Conservation (phyloP, 108 stramenopile genomes). For the Nitzschia sp. region DNA sequence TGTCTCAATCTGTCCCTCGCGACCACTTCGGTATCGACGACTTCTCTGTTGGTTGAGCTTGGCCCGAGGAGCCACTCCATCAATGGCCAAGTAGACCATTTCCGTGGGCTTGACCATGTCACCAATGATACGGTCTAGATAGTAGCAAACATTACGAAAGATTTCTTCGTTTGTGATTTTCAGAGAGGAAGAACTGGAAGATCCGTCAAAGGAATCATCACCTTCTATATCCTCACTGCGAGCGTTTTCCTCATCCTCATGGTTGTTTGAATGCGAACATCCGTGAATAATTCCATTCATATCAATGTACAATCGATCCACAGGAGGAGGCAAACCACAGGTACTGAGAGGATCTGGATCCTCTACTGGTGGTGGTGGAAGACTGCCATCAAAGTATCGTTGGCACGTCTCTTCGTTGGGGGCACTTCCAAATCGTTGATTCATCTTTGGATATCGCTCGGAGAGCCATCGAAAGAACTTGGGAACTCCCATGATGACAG, state of each 20-base stretch:
- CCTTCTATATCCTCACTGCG: conserved; percentile 34
- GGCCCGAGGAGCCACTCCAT: conserved; percentile 97
- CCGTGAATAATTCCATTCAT: conserved; percentile 99
- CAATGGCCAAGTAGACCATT: conserved; percentile 94
- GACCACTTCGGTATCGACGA: conserved; percentile 90
- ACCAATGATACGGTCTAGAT: conserved; percentile 86
- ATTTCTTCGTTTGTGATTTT: conserved; percentile 65
- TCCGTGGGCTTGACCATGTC: conserved; percentile 88
- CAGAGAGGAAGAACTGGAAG: conserved; percentile 1
- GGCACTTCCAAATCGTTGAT: conserved; percentile 84
- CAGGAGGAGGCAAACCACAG: conserved; percentile 68
- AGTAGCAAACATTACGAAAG: conserved; percentile 79
- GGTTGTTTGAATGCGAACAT: conserved; percentile 90
- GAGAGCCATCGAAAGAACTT: conserved; percentile 98
- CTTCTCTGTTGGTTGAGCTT: conserved; percentile 98
- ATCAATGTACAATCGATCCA: conserved; percentile 95
- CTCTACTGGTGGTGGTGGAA: conserved; percentile 30
- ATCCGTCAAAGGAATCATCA: conserved; percentile 13
- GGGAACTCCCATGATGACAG: conserved; percentile 89
- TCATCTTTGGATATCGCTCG: conserved; percentile 97
- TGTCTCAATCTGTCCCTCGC: conserved; percentile 82
- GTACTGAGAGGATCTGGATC: conserved; percentile 48
- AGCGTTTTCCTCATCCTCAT: conserved; percentile 39
- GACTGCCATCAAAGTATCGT: conserved; percentile 33
- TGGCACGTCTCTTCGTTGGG: conserved; percentile 58